Conservation (phyloP, 2,329 filamentous ascomycete genomes). For the Ophiostoma sp. region DNA sequence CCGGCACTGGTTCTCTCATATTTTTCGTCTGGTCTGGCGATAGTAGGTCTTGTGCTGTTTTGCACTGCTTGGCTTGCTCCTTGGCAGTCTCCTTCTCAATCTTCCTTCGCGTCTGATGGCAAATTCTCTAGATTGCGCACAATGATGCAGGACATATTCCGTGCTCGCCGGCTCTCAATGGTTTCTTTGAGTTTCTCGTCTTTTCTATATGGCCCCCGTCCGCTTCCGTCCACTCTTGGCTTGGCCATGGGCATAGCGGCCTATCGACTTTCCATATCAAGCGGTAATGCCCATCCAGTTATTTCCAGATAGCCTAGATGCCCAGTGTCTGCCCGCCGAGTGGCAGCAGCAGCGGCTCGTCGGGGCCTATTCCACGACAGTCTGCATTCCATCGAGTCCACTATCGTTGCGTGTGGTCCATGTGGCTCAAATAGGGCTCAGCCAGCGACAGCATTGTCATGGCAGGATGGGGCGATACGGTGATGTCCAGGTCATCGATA, state of each 20-base stretch:
- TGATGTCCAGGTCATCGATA: slow-evolving; percentile 37
- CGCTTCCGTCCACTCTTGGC: background rate
- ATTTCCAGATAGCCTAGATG: background rate
- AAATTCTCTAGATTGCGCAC: background rate
- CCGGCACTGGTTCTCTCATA: background rate
- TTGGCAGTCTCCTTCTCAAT: background rate
- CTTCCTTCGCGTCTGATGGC: background rate
- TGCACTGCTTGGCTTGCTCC: background rate
- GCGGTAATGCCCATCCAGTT: background rate
- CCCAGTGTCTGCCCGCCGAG: background rate
- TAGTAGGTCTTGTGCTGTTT: background rate
- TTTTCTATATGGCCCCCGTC: background rate
- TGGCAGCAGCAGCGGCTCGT: background rate
- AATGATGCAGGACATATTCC: background rate
- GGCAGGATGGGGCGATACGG: slow-evolving; percentile 30
- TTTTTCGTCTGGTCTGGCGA: background rate
- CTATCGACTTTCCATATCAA: background rate
- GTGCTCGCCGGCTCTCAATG: background rate
- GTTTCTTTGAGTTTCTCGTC: background rate
- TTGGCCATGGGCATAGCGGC: background rate
- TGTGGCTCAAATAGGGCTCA: background rate
- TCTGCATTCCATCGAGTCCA: background rate
- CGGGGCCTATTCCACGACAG: background rate
- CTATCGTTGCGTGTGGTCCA: background rate
- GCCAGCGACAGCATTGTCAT: background rate